phyloP scores from a whole-genome alignment of 441 rosid genomes.

The Erodium trifolium region DNA sequence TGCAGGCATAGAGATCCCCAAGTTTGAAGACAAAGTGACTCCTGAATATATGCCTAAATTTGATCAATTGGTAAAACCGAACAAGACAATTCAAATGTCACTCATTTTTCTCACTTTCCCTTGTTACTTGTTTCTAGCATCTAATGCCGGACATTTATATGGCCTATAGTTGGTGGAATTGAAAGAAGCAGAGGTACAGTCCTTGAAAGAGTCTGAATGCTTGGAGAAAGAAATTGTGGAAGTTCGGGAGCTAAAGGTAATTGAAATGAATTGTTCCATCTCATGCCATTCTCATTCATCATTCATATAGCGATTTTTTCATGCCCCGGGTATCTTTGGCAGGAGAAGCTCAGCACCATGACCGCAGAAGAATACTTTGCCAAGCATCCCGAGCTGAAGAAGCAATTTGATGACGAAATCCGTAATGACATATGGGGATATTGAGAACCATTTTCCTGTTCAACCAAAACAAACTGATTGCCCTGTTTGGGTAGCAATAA shows the following conservation, averaged over 20 bases:
- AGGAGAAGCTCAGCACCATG: constrained; percentile 94
- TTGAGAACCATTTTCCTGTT: constrained; percentile 22
- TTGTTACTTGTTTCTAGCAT: neutral
- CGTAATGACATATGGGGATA: constrained; percentile 80
- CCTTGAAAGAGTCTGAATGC: constrained; percentile 69
- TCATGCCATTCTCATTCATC: neutral
- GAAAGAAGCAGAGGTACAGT: constrained; percentile 75
- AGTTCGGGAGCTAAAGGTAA: constrained; percentile 77
- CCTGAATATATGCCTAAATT: constrained; percentile 90
- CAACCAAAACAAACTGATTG: neutral
- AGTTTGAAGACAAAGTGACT: constrained; percentile 70
- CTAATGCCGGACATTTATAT: constrained; percentile 10
- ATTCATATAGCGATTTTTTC: neutral
- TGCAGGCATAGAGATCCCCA: constrained; percentile 74
- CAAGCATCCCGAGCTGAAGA: constrained; percentile 87
- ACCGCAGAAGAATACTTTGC: constrained; percentile 94
- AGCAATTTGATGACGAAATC: constrained; percentile 96
- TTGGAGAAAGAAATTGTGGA: constrained; percentile 78
- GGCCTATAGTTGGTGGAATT: constrained; percentile 59
- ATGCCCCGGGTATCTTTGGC: constrained; percentile 17
- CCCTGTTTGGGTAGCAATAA: too few species aligned
- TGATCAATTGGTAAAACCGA: constrained; percentile 61
- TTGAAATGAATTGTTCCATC: neutral
- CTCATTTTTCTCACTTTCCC: neutral
- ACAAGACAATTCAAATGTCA: neutral